Evolutionary conservation across 805 yeast species (phyloP).

Genomic region (Saturnispora galanensis): DNA sequence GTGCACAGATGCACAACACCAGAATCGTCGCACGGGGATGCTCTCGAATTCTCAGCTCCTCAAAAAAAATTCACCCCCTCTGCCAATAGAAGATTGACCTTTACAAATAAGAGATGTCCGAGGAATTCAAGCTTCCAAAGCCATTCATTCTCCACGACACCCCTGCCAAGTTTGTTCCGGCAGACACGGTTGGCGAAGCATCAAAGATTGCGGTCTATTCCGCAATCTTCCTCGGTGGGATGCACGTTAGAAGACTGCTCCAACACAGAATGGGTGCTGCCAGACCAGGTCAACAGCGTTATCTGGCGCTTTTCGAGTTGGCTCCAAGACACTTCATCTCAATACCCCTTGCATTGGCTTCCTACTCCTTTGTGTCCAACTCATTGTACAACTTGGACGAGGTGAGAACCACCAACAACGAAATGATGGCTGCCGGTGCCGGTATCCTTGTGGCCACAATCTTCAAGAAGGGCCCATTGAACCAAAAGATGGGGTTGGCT

Average conservation of each 20-base stretch:
- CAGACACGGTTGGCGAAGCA: slow-evolving; percentile 24
- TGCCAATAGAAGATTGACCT: too few relatives aligned
- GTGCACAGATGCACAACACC: too few relatives aligned
- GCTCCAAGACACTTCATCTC: slow-evolving; percentile 24
- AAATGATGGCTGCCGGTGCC: slow-evolving; percentile 21
- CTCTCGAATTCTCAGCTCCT: too few relatives aligned
- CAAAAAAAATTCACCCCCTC: too few relatives aligned
- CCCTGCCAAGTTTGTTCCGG: slow-evolving; percentile 18
- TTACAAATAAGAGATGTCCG: slow-evolving; percentile 5
- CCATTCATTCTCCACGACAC: slow-evolving; percentile 22
- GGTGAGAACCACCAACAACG: slow-evolving; percentile 20
- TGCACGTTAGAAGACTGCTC: slow-evolving; percentile 28
- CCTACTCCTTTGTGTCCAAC: slow-evolving; percentile 26
- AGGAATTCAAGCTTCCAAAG: slow-evolving; percentile 19
- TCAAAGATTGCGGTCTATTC: slow-evolving; percentile 22
- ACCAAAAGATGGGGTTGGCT: slow-evolving; percentile 37
- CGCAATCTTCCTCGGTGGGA: slow-evolving; percentile 27
- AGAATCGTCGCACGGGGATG: too few relatives aligned
- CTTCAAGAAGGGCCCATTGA: slow-evolving; percentile 22
- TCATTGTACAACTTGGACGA: slow-evolving; percentile 25
- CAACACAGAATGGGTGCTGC: slow-evolving; percentile 30
- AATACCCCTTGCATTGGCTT: slow-evolving; percentile 26
- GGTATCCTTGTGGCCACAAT: slow-evolving; percentile 19
- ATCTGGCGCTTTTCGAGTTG: slow-evolving; percentile 24
- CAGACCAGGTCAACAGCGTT: slow-evolving; percentile 30